Evolutionary conservation across 768 basidiomycete species (phyloP).

Genomic region (Lanmaoa pseudosensibilis): DNA sequence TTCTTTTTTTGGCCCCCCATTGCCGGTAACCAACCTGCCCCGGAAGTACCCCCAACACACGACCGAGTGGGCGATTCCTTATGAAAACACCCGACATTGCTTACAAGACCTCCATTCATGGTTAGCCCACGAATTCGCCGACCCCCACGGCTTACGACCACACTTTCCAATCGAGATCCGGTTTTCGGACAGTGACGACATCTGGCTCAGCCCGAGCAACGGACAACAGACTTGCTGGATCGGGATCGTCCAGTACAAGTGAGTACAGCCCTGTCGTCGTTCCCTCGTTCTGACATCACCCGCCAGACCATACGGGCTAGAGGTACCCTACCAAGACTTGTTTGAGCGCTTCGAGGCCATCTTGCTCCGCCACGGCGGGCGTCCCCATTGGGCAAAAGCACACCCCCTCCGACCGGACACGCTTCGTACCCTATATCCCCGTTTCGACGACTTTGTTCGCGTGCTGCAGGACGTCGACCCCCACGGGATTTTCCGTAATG

Average conservation of each 20-base stretch:
- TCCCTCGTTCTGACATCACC: slow-evolving; percentile 2
- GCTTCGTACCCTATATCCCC: slow-evolving; percentile 73
- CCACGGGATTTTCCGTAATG: slow-evolving; percentile 76
- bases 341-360: slow-evolving; percentile 78
- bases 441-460: slow-evolving; percentile 71
- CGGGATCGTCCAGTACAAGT: slow-evolving; percentile 98
- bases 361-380: slow-evolving; percentile 65
- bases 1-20: neutral
- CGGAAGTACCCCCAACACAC: slow-evolving; percentile 82
- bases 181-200: slow-evolving; percentile 84
- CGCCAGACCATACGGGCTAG: slow-evolving; percentile 77
- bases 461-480: slow-evolving; percentile 75
- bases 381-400: slow-evolving; percentile 97
- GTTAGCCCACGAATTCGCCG: slow-evolving; percentile 63
- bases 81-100: slow-evolving; percentile 61
- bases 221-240: slow-evolving; percentile 86
- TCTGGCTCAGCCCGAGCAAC: slow-evolving; percentile 90
- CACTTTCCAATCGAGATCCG: slow-evolving; percentile 95
- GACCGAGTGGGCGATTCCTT: slow-evolving; percentile 92
- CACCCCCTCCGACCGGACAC: slow-evolving; percentile 67
- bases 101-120: slow-evolving; percentile 70
- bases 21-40: slow-evolving; percentile 6
- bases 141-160: slow-evolving; percentile 74
- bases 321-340: slow-evolving; percentile 75
- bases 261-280: slow-evolving; percentile 29